These are phyloP conservation scores for Ephemerocybe angulata DNA, from an alignment of 768 basidiomycete species.

Conservation along the genomic window DNA sequence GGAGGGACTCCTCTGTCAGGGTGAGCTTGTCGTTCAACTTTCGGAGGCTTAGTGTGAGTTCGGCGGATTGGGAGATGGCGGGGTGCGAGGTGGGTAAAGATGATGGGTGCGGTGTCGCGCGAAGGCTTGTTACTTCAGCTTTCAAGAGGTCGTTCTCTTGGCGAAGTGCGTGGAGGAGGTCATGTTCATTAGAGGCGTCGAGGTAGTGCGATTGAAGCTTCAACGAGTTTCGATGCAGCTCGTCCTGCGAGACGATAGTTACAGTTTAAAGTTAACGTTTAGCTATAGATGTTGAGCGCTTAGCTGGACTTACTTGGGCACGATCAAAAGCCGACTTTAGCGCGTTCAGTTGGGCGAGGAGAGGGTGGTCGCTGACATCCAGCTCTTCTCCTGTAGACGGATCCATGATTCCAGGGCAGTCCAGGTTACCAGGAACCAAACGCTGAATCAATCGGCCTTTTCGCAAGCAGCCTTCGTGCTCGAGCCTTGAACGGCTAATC, in stretches of 20 bases:
- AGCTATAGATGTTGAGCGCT: constrained; percentile 6
- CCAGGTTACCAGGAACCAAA: too few relatives aligned
- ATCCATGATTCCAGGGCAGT: too few relatives aligned
- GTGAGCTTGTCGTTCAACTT: constrained; percentile 66
- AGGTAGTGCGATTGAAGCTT: constrained; percentile 64
- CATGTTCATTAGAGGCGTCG: constrained; percentile 46
- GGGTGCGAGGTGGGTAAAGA: constrained; percentile 23
- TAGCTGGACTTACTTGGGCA: constrained; percentile 41
- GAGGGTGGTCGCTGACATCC: constrained; percentile 37
- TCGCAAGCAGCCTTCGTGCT: too few relatives aligned
- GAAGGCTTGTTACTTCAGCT: constrained; percentile 55
- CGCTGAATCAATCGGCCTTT: too few relatives aligned
- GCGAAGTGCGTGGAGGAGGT: constrained; percentile 47
- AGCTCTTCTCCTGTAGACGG: background rate
- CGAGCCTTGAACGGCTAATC: too few relatives aligned
- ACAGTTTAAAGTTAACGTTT: constrained; percentile 5
- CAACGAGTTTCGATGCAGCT: constrained; percentile 60
- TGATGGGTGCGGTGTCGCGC: constrained; percentile 46
- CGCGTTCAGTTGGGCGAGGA: constrained; percentile 43
- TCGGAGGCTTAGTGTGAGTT: constrained; percentile 68
- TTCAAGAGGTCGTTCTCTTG: constrained; percentile 54
- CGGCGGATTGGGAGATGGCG: constrained; percentile 32
- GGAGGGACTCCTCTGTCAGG: constrained; percentile 53
- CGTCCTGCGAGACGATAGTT: constrained; percentile 47
- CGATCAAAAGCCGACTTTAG: constrained; percentile 43